phyloP scores from a whole-genome alignment of 2,329 filamentous ascomycete species.

The Clonostachys rhizophaga region DNA sequence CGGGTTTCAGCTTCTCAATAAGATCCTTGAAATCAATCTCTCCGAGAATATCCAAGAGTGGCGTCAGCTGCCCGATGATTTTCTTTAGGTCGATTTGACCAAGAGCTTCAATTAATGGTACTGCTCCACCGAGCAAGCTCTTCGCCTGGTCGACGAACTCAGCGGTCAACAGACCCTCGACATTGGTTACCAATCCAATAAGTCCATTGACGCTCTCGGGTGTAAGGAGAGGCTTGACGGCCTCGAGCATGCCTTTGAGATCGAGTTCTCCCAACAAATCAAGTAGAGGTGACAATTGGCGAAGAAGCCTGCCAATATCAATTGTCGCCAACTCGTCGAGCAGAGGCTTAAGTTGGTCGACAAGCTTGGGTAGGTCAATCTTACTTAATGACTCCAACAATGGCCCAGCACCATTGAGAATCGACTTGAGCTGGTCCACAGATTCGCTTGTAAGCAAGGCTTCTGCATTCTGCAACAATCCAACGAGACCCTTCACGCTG shows the following conservation, averaged over 20 bases:
- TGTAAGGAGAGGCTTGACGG: constrained; percentile 24
- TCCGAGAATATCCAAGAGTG: constrained; percentile 21
- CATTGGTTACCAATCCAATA: constrained; percentile 24
- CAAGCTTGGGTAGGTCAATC: constrained; percentile 18
- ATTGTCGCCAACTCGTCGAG: constrained; percentile 21
- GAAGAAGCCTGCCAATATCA: constrained; percentile 17
- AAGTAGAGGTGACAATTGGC: constrained; percentile 19
- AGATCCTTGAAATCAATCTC: constrained; percentile 26
- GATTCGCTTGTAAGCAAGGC: constrained; percentile 26
- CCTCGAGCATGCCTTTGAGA: constrained; percentile 21
- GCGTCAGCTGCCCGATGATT: constrained; percentile 19
- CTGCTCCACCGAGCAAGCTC: constrained; percentile 23
- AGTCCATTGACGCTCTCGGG: constrained; percentile 23
- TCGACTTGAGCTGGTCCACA: constrained; percentile 31
- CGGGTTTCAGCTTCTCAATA: constrained; percentile 17
- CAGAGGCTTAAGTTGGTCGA: constrained; percentile 19
- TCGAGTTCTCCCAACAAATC: constrained; percentile 21
- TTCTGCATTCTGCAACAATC: constrained; percentile 27
- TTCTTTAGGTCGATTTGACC: constrained; percentile 24
- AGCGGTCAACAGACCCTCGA: constrained; percentile 21
- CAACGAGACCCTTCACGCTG: constrained; percentile 23
- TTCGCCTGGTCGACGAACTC: constrained; percentile 22
- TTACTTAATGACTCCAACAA: constrained; percentile 17
- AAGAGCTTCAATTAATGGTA: constrained; percentile 27
- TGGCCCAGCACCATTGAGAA: constrained; percentile 18